Conservation (phyloP, 78 protist species). For the Dictyostelium firmibasis region DNA sequence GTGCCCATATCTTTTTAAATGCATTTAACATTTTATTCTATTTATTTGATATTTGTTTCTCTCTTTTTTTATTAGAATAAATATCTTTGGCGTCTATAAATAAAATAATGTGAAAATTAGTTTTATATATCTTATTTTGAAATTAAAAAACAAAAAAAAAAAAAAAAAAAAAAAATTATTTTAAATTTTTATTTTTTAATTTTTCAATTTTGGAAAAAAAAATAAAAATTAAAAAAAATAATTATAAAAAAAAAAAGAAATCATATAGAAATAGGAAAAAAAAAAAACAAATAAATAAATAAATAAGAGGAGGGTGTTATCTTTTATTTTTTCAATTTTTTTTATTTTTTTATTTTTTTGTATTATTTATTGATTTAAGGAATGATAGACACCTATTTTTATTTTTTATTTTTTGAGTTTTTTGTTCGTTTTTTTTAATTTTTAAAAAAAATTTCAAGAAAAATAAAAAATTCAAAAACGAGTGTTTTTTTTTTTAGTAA, state of each 20-base stretch:
- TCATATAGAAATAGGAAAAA: no score
- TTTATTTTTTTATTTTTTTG: no score
- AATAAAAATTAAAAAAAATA: neutral
- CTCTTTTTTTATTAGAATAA: neutral
- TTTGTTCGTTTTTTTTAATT: neutral
- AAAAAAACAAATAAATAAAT: no score
- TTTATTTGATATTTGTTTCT: neutral
- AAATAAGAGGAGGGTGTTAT: no score
- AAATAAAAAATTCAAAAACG: neutral
- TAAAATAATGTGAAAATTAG: neutral
- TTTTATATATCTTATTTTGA: neutral
- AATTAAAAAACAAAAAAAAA: neutral
- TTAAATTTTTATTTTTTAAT: neutral
- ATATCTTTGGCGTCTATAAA: neutral
- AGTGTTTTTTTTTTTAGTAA: neutral
- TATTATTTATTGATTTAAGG: no score
- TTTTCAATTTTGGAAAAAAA: neutral
- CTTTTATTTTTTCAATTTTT: neutral
- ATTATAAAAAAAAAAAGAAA: neutral
- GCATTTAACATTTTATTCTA: neutral
- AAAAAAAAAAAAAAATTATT: neutral
- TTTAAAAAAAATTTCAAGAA: neutral
- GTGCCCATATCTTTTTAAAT: conserved; percentile 34
- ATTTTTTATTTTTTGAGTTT: neutral
- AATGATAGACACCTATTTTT: no score